Evolutionary conservation across 2,329 filamentous ascomycete species (phyloP).

Genomic region (Diaporthe citri): DNA sequence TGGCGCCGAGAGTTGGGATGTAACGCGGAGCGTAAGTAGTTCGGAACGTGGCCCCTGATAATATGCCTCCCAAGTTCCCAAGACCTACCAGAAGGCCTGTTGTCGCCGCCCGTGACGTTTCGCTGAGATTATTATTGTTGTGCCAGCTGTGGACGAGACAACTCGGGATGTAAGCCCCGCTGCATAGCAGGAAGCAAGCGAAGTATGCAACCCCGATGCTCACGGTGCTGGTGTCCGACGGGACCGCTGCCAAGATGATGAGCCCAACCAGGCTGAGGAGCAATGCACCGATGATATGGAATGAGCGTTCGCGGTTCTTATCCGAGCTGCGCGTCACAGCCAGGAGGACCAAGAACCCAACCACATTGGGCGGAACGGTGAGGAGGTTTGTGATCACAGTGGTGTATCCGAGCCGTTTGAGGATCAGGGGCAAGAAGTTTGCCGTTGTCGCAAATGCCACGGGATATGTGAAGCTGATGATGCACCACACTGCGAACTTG

Average conservation of each 20-base stretch:
- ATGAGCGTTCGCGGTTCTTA: conserved; percentile 57
- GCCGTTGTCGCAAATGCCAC: conserved; percentile 57
- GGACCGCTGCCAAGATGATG: conserved; percentile 54
- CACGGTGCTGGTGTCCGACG: conserved; percentile 53
- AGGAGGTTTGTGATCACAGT: conserved; percentile 61
- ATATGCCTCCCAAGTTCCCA: conserved; percentile 61
- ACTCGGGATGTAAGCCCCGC: conserved; percentile 59
- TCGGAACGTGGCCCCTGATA: conserved; percentile 60
- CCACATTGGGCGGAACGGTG: conserved; percentile 62
- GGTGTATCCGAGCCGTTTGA: conserved; percentile 57
- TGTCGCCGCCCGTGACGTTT: conserved; percentile 61
- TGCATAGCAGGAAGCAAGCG: conserved; percentile 61
- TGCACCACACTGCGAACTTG: conserved; percentile 57
- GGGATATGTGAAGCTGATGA: conserved; percentile 61
- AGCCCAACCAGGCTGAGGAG: conserved; percentile 57
- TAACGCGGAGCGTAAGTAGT: conserved; percentile 62
- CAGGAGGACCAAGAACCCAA: conserved; percentile 60
- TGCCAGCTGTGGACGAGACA: conserved; percentile 64
- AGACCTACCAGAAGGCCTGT: conserved; percentile 61
- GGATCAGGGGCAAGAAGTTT: conserved; percentile 63
- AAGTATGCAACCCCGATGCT: conserved; percentile 62
- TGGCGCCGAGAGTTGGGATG: conserved; percentile 59
- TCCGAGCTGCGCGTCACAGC: conserved; percentile 59
- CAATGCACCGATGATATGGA: conserved; percentile 57
- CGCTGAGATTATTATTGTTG: conserved; percentile 65